Conservation (phyloP, 2,329 filamentous ascomycete genomes). For the Diaporthe sp. region DNA sequence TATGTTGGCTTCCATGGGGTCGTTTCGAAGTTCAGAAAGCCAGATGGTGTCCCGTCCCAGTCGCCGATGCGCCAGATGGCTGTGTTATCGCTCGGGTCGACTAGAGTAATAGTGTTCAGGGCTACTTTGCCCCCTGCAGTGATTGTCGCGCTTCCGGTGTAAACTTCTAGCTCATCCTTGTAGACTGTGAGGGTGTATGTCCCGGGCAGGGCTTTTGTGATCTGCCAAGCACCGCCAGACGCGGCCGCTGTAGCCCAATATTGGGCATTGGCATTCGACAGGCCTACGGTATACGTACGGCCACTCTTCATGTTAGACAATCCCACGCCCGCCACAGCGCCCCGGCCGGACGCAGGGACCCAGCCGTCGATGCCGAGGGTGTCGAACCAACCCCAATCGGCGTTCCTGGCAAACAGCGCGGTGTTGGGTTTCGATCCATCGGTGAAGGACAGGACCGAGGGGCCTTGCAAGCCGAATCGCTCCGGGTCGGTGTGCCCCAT, state of each 20-base stretch:
- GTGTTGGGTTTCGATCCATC: conserved; percentile 52
- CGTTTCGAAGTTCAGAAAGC: conserved; percentile 53
- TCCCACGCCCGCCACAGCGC: conserved; percentile 49
- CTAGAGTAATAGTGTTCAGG: conserved; percentile 48
- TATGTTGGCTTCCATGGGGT: conserved; percentile 57
- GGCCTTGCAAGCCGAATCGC: conserved; percentile 57
- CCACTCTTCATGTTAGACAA: conserved; percentile 54
- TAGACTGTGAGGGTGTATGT: conserved; percentile 52
- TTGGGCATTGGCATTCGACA: conserved; percentile 52
- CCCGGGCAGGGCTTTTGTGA: conserved; percentile 49
- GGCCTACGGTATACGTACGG: conserved; percentile 54
- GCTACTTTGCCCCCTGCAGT: conserved; percentile 48
- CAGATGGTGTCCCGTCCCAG: conserved; percentile 52
- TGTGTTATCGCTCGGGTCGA: conserved; percentile 50
- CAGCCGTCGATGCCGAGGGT: conserved; percentile 50
- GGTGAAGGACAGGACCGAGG: conserved; percentile 56
- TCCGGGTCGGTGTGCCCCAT: conserved; percentile 58
- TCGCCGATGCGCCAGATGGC: conserved; percentile 54
- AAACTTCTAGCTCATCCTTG: conserved; percentile 52
- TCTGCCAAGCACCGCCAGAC: conserved; percentile 48
- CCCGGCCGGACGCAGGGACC: conserved; percentile 49
- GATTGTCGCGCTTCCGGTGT: conserved; percentile 46
- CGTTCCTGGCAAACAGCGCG: conserved; percentile 53
- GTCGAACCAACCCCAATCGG: conserved; percentile 53
- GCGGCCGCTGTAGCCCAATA: conserved; percentile 52